These are phyloP conservation scores for Akanthomyces uredinophilus DNA, from an alignment of 2,329 filamentous ascomycete genomes.

Conservation along the genomic window DNA sequence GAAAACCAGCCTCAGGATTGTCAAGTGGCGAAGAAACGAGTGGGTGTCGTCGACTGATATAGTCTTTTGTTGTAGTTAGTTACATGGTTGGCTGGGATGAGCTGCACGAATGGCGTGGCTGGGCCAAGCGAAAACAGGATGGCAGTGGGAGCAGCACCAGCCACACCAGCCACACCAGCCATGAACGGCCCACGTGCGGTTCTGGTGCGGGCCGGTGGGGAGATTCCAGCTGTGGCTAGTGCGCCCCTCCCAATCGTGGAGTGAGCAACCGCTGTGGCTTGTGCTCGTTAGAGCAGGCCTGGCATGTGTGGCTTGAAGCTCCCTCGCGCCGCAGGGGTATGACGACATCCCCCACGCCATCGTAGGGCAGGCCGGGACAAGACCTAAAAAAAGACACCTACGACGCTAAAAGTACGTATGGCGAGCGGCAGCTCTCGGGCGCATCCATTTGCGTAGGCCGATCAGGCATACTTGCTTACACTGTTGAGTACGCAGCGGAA, in stretches of 20 bases:
- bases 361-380: not conserved
- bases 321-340: not conserved
- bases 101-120: not conserved
- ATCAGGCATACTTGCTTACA: conserved; percentile 7
- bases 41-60: not conserved
- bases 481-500: not conserved
- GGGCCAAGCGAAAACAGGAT: not conserved
- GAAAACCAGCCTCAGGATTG: conserved; percentile 1
- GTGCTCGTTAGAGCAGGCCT: not conserved
- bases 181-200: not conserved
- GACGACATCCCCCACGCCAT: not conserved
- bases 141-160: not conserved
- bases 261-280: not conserved
- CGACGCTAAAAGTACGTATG: too few relatives aligned
- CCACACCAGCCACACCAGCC: not conserved
- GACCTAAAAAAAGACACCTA: not conserved
- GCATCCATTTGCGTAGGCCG: not conserved
- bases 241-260: not conserved
- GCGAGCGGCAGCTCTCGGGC: conserved; percentile 1
- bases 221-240: not conserved
- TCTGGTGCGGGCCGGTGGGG: not conserved
- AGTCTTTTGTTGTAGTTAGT: not conserved
- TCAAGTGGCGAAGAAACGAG: not conserved
- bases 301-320: not conserved
- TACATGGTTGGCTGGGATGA: not conserved